These are phyloP conservation scores for Penicillium steckii DNA, from an alignment of 495 filamentous ascomycete species.

Conservation along the genomic window DNA sequence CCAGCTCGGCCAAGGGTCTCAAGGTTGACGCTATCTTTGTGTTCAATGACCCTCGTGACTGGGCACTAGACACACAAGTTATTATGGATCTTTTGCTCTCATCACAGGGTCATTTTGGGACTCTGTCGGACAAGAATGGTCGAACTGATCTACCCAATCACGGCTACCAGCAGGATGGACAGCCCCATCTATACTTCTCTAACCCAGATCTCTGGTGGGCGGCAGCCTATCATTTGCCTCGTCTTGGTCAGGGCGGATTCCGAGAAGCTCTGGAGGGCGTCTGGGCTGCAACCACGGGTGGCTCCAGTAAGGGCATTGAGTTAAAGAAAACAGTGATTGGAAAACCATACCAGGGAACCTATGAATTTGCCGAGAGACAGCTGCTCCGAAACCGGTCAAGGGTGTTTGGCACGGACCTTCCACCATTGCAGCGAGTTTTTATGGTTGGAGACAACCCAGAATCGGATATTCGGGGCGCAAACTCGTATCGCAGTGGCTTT, in stretches of 20 bases:
- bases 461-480: slow-evolving; percentile 89
- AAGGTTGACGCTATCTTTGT: slow-evolving; percentile 85
- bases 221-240: slow-evolving; percentile 75
- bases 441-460: slow-evolving; percentile 99
- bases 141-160: slow-evolving; percentile 58
- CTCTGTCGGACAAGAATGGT: slow-evolving; percentile 62
- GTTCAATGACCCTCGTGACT: slow-evolving; percentile 90
- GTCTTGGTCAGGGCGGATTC: slow-evolving; percentile 93
- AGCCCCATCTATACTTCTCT: slow-evolving; percentile 79
- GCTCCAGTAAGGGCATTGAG: slow-evolving; percentile 49
- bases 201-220: slow-evolving; percentile 93
- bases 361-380: slow-evolving; percentile 76
- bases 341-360: slow-evolving; percentile 77
- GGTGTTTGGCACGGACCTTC: slow-evolving; percentile 35
- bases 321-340: slow-evolving; percentile 72
- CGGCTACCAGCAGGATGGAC: slow-evolving; percentile 74
- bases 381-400: slow-evolving; percentile 59
- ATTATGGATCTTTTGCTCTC: slow-evolving; percentile 81
- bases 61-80: slow-evolving; percentile 83
- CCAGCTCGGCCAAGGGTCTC: slow-evolving; percentile 46
- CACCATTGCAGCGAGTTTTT: slow-evolving; percentile 66
- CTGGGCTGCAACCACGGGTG: slow-evolving; percentile 72
- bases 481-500: slow-evolving; percentile 61
- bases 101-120: slow-evolving; percentile 70
- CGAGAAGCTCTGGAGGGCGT: slow-evolving; percentile 74